Conservation (phyloP, 1,284 basidiomycete species). For the Ceratobasidium sp. region DNA sequence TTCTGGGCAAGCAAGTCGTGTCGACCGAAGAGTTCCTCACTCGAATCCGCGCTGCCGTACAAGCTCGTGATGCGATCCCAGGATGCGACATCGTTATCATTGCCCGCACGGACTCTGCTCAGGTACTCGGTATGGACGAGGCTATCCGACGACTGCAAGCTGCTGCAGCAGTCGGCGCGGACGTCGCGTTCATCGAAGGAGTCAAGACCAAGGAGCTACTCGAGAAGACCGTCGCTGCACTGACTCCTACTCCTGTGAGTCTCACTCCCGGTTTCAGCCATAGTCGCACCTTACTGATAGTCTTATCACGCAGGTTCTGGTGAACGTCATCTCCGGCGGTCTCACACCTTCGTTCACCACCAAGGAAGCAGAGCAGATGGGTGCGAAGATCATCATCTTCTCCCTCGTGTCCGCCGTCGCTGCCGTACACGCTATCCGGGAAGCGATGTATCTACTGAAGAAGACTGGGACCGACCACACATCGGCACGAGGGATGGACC, state of each 20-base stretch:
- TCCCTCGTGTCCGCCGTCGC: constrained; percentile 75
- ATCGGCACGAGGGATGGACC: constrained; percentile 79
- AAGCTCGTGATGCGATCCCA: constrained; percentile 72
- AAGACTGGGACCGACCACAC: constrained; percentile 76
- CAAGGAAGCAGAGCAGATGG: constrained; percentile 69
- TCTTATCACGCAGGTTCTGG: constrained; percentile 55
- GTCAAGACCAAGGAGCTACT: constrained; percentile 74
- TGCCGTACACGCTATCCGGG: constrained; percentile 72
- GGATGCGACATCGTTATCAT: constrained; percentile 80
- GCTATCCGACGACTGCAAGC: constrained; percentile 72
- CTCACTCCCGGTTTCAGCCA: not conserved
- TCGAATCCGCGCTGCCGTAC: constrained; percentile 77
- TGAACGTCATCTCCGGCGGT: constrained; percentile 79
- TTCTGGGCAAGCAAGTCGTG: constrained; percentile 82
- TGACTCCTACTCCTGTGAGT: constrained; percentile 69
- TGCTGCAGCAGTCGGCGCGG: constrained; percentile 77
- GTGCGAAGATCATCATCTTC: constrained; percentile 79
- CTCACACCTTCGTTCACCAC: constrained; percentile 75
- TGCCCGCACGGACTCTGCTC: constrained; percentile 82
- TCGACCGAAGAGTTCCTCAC: constrained; percentile 76
- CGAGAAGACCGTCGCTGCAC: constrained; percentile 64
- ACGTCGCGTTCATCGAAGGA: constrained; percentile 86
- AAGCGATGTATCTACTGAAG: constrained; percentile 73
- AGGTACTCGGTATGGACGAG: constrained; percentile 82
- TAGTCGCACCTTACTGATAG: not conserved